These are phyloP conservation scores for Oenanthe sinensis DNA, from an alignment of 129 eudicot species.

Conservation along the genomic window DNA sequence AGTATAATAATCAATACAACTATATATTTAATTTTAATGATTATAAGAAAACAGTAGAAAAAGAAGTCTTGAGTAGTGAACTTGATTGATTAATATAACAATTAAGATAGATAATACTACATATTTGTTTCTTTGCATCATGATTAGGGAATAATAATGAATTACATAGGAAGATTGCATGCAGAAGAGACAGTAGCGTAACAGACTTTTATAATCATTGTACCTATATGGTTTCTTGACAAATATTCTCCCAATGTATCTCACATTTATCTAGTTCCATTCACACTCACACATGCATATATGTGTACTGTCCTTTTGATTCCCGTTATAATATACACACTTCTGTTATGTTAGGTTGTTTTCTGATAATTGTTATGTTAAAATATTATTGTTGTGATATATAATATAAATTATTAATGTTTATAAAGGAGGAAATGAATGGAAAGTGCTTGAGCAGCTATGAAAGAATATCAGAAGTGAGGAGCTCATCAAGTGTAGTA, in stretches of 20 bases:
- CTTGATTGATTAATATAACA: not conserved
- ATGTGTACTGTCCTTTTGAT: conserved; percentile 19
- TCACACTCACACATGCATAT: conserved; percentile 6
- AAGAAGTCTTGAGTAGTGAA: not conserved
- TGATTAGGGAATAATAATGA: conserved; percentile 19
- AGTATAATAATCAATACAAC: not conserved
- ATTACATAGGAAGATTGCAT: not conserved
- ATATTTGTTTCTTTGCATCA: not conserved
- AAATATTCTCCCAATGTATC: conserved; percentile 9
- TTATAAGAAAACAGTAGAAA: not conserved
- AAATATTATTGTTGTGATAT: not conserved
- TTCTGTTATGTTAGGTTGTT: conserved; percentile 12
- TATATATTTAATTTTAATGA: not conserved
- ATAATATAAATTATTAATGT: not conserved
- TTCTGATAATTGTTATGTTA: no score
- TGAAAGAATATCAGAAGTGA: conserved; percentile 51
- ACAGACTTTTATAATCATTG: conserved; percentile 6
- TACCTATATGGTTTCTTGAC: conserved; percentile 1
- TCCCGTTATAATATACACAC: conserved; percentile 16
- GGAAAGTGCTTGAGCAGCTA: conserved; percentile 46
- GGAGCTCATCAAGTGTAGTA: conserved; percentile 56
- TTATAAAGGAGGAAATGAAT: conserved; percentile 44
- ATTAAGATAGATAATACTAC: not conserved
- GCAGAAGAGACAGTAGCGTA: conserved; percentile 16
- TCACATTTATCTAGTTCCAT: conserved; percentile 8